Evolutionary conservation across 2,329 filamentous ascomycete species (phyloP), one percentile per base, ranked within the genome.

Genomic region (Neofusicoccum umdonicola): DNA sequence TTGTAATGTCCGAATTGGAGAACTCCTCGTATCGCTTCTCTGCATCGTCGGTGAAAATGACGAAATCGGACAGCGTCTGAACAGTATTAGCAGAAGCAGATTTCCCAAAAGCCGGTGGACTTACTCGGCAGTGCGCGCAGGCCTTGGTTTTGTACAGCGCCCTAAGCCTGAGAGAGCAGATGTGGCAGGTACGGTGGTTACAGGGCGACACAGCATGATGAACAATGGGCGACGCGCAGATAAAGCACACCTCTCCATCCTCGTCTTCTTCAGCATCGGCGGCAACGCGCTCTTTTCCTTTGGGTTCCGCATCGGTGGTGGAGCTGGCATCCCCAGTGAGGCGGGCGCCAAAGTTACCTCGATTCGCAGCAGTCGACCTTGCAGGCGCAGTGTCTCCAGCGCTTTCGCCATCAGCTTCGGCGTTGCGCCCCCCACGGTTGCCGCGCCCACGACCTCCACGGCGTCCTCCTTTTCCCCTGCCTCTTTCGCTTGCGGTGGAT

Each of bases 111-210:
- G 11, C 4, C 17, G 9, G 4, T 6, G 27, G 17, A 82, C 89
- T 70, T 84, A 93, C 91, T 73, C 95, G 85, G 76, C 95, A 99
- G 77, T 98, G 93, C n/a, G 93, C 91, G 78, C 95, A 99, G 68
- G 93, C 91, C 77, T 96, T 96, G 66, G 89, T 96, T 82, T 97
- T 98, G 80, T 98, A 99, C 50, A 99, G 81, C 0, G 94, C 95
- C 71, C 95, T 87, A 86, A 98, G 87, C 66, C 95, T 87, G 70
- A 99, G 81, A 9, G 93, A 90, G 77, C 95, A 99, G 69, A 98
- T 97, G 79, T 99, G 95, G 76, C 95, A 99, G 56, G 94, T 97
- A 65, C 91, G 87, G 79, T 99, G 95, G 77, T 97, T 98, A 80
- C 95, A 99, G 19, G 95, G 94, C 37, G 93, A 88, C 68, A 99